phyloP scores from a whole-genome alignment of 2,329 filamentous ascomycete genomes.

The Seiridium cupressi region DNA sequence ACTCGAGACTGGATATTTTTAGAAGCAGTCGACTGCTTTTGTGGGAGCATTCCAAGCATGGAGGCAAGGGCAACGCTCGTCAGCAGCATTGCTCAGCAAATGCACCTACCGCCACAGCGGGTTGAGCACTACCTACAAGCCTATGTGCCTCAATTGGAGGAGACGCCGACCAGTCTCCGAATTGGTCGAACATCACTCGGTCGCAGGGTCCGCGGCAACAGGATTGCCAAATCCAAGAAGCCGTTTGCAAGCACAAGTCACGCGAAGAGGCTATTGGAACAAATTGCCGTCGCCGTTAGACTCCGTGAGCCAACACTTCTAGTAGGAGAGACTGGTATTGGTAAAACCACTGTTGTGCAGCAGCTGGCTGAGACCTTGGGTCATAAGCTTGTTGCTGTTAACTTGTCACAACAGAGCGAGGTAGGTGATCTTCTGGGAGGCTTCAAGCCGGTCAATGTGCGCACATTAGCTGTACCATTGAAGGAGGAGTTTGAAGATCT shows the following conservation, averaged over 20 bases:
- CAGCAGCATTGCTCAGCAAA: constrained; percentile 74
- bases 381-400: constrained; percentile 87
- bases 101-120: constrained; percentile 81
- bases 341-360: constrained; percentile 95
- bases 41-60: constrained; percentile 71
- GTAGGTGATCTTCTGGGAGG: constrained; percentile 93
- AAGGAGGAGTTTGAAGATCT: constrained; percentile 93
- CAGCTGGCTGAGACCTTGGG: constrained; percentile 83
- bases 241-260: constrained; percentile 89
- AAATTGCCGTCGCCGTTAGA: constrained; percentile 79
- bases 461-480: constrained; percentile 82
- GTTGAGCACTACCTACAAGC: constrained; percentile 74
- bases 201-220: constrained; percentile 53
- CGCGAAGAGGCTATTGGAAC: constrained; percentile 81
- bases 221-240: constrained; percentile 50
- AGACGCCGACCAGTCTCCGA: constrained; percentile 54
- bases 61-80: constrained; percentile 60
- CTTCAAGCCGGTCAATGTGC: constrained; percentile 92
- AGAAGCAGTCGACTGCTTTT: constrained; percentile 91
- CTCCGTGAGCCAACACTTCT: constrained; percentile 86
- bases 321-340: constrained; percentile 98
- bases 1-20: constrained; percentile 83
- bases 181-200: constrained; percentile 67
- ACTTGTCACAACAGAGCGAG: constrained; percentile 96
- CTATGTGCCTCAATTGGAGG: constrained; percentile 69